Percentiles rank a stretch among this genome's conserved stretches.
These are phyloP conservation scores for Sporodiniella umbellata DNA, from an alignment of 371 early-diverging fungal species.

Conservation along the genomic window DNA sequence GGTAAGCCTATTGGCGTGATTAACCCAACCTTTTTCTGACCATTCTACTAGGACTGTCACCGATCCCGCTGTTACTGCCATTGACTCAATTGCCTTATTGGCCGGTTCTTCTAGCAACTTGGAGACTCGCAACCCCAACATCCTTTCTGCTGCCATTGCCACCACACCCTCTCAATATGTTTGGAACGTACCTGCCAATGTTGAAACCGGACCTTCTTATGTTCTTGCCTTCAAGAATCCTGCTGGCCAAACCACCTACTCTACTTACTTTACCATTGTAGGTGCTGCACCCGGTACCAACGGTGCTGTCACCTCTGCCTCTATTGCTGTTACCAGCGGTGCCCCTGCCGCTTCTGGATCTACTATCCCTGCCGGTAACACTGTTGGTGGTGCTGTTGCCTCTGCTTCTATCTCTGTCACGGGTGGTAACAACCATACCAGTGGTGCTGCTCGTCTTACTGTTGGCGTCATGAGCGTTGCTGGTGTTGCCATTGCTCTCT, in stretches of 20 bases:
- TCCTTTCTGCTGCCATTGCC: conserved; percentile 22
- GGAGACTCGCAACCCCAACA: conserved; percentile 14
- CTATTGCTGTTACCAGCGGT: not conserved
- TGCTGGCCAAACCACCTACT: conserved; percentile 30
- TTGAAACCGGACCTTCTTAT: conserved; percentile 27
- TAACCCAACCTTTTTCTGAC: too few species aligned
- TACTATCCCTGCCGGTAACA: too few species aligned
- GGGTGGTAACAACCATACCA: not conserved
- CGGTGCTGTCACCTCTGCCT: not conserved
- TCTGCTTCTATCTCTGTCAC: conserved; percentile 3
- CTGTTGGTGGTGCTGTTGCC: not conserved
- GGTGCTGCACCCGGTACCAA: conserved; percentile 18
- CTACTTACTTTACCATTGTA: conserved; percentile 39
- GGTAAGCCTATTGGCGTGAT: conserved; percentile 20
- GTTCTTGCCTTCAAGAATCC: conserved; percentile 27
- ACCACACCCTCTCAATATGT: conserved; percentile 16
- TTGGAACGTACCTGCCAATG: conserved; percentile 31
- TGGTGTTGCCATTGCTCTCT: conserved; percentile 18
- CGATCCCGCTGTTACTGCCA: conserved; percentile 7
- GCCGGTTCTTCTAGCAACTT: conserved; percentile 28
- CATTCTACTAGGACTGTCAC: conserved; percentile 28
- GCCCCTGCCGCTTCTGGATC: not conserved
- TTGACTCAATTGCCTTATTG: conserved; percentile 29
- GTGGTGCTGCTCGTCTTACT: conserved; percentile 7
- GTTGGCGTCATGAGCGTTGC: conserved; percentile 20